phyloP scores from a whole-genome alignment of 1,284 basidiomycete species.

The Earliella scabrosa region DNA sequence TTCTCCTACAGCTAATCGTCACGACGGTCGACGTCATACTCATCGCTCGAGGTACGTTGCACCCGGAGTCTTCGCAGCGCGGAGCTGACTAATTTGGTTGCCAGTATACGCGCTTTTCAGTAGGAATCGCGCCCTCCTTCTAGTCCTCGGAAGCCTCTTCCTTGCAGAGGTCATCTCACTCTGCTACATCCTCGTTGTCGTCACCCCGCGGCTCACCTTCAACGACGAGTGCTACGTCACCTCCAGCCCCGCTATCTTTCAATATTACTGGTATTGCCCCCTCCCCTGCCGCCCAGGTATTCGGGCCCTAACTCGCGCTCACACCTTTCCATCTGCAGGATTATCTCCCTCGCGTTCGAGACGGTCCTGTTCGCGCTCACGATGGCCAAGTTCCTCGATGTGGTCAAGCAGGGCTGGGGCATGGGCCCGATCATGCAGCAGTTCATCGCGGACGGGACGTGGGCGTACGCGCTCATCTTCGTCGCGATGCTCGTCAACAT shows the following conservation, averaged over 20 bases:
- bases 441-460: conserved; percentile 34
- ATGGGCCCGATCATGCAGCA: conserved; percentile 29
- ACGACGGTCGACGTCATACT: conserved; percentile 32
- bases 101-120: conserved; percentile 30
- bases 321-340: too few species aligned
- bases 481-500: conserved; percentile 29
- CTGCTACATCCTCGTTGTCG: conserved; percentile 27
- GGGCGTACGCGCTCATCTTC: conserved; percentile 35
- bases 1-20: conserved; percentile 29
- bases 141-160: conserved; percentile 23
- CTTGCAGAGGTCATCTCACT: conserved; percentile 24
- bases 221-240: conserved; percentile 32
- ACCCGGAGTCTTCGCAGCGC: background rate
- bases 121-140: conserved; percentile 18
- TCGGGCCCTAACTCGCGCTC: too few species aligned
- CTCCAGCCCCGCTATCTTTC: conserved; percentile 27
- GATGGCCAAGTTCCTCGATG: conserved; percentile 27
- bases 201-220: conserved; percentile 26
- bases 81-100: too few species aligned
- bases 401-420: conserved; percentile 29
- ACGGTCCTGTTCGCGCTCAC: conserved; percentile 32
- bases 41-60: conserved; percentile 24
- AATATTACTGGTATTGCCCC: conserved; percentile 30
- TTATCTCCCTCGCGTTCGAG: conserved; percentile 31
- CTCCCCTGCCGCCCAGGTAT: too few species aligned